Conservation (phyloP, 192 early-diverging fungal species). For the Coemansia sp. region DNA sequence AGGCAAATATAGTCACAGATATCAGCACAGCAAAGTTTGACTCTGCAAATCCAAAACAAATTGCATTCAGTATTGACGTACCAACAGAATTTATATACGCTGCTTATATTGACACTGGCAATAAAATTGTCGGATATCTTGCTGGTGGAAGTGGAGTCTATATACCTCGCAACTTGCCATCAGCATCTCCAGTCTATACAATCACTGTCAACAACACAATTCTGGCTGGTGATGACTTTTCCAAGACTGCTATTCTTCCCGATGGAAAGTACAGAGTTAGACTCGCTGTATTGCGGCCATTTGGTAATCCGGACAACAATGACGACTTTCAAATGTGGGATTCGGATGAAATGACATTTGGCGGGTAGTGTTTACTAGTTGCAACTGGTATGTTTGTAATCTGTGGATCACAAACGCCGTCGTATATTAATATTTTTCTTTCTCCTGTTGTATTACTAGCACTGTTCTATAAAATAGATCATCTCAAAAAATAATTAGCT, state of each 20-base stretch:
- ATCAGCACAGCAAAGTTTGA: not conserved
- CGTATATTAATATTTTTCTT: not conserved
- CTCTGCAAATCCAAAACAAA: not conserved
- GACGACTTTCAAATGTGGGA: not conserved
- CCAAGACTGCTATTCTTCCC: not conserved
- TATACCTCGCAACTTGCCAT: not conserved
- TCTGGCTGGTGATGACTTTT: not conserved
- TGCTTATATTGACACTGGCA: not conserved
- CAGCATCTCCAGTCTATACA: not conserved
- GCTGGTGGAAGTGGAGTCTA: not conserved
- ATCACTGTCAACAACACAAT: not conserved
- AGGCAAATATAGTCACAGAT: not conserved
- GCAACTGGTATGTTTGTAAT: not conserved
- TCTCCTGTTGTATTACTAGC: not conserved
- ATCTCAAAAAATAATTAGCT: no score
- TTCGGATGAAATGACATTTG: not conserved
- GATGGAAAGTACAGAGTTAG: slow-evolving; percentile 1
- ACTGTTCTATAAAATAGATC: no score
- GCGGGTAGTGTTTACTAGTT: not conserved
- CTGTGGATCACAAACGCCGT: not conserved
- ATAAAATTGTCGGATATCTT: not conserved
- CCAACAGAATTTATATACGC: not conserved
- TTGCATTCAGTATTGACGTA: slow-evolving; percentile 3
- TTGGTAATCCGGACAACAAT: not conserved
- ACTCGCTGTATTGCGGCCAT: slow-evolving; percentile 1